phyloP scores from a whole-genome alignment of 768 basidiomycete species.

The Phanerochaete sordida region DNA sequence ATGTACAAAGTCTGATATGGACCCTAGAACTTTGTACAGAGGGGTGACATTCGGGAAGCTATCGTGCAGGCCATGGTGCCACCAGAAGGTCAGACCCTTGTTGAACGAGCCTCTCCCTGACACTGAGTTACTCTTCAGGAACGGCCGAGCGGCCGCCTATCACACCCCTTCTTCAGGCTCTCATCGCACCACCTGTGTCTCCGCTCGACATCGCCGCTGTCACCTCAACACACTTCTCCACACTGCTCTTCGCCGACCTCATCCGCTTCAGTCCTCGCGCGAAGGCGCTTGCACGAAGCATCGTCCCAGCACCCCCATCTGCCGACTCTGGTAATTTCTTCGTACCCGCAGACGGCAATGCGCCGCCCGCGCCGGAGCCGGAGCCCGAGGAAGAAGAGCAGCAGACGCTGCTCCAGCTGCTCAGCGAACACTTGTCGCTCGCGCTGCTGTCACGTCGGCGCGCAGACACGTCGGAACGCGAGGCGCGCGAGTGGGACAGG shows the following conservation, averaged over 20 bases:
- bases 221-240: constrained; percentile 69
- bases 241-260: constrained; percentile 77
- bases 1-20: neutral
- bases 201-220: constrained; percentile 54
- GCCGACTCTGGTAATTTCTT: constrained; percentile 51
- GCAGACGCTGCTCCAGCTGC: constrained; percentile 75
- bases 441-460: constrained; percentile 76
- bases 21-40: constrained; percentile 67
- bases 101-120: neutral
- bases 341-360: constrained; percentile 62
- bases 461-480: constrained; percentile 60
- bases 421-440: constrained; percentile 88
- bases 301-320: constrained; percentile 48
- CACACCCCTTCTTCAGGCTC: constrained; percentile 68
- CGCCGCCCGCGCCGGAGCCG: constrained; percentile 27
- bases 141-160: constrained; percentile 40
- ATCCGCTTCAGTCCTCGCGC: constrained; percentile 63
- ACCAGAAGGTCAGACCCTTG: constrained; percentile 40
- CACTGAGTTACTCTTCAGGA: constrained; percentile 10
- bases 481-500: constrained; percentile 87
- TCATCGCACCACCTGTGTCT: constrained; percentile 58
- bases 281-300: constrained; percentile 60
- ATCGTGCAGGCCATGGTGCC: constrained; percentile 74
- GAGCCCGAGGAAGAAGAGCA: constrained; percentile 57
- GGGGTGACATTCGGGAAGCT: constrained; percentile 65